Conservation (phyloP, 768 basidiomycete species). For the Albatrellus ellisii region DNA sequence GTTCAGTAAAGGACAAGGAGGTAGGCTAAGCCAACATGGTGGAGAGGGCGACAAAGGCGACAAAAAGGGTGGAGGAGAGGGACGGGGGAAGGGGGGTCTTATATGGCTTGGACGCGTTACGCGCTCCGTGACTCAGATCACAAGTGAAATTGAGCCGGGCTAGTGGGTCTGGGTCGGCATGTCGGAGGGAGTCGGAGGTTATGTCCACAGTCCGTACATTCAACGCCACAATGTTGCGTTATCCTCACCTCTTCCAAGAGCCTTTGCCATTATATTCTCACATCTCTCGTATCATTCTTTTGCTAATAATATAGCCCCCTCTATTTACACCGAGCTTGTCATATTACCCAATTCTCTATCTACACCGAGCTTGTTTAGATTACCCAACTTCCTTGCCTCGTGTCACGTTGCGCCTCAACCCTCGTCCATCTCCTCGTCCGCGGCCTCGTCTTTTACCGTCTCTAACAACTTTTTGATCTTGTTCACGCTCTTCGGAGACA, state of each 20-base stretch:
- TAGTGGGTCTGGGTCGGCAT: too few species aligned
- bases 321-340: too few species aligned
- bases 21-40: constrained; percentile 24
- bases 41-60: too few species aligned
- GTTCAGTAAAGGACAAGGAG: constrained; percentile 10
- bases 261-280: too few species aligned
- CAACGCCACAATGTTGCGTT: too few species aligned
- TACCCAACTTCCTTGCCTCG: background rate
- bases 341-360: background rate
- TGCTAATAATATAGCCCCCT: too few species aligned
- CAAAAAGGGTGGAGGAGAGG: constrained; percentile 11
- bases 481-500: constrained; percentile 79
- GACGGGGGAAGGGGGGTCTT: constrained; percentile 20
- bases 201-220: background rate
- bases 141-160: too few species aligned
- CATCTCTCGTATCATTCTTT: too few species aligned
- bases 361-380: background rate
- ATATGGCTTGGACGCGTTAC: constrained; percentile 22
- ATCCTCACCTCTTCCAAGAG: too few species aligned
- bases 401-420: constrained; percentile 30
- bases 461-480: constrained; percentile 75
- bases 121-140: constrained; percentile 9
- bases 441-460: constrained; percentile 47
- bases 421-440: constrained; percentile 61
- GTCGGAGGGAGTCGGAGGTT: too few species aligned